Evolutionary conservation across 257 asterid genomes (phyloP), one percentile per base, ranked within the genome.

Genomic region (Petrea volubilis): DNA sequence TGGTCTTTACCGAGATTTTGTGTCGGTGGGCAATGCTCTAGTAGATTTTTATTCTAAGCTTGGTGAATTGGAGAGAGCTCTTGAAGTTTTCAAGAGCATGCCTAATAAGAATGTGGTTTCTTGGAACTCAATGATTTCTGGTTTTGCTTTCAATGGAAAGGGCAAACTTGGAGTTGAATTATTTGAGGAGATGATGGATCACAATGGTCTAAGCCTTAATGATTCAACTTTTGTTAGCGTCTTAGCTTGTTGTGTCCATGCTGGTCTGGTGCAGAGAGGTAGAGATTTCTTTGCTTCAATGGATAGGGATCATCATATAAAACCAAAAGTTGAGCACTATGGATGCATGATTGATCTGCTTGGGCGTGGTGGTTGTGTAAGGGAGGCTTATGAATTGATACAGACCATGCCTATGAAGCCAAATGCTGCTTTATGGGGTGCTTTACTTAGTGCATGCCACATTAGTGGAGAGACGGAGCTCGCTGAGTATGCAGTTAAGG

Each of bases 281-380:
- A 40, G 82, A 40, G 77, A 74, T 68, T 31, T 68, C 25, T 78
- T 73, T 70, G 69, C 76, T 56, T 68, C 82, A 7, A 78, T 78
- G 82, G 53, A 20, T 6, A 60, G 12, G 14, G 29, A 78, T 23
- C 61, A 67, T 72, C 52, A 47, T 6, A 24, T 78, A 15, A 13
- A 67, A 69, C 81, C 79, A 9, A 80, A 72, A 63, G 61, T 76
- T 6, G 81, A 80, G 77, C 84, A 80, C 68, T 80, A 80, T 23
- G 84, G 84, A 14, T 80, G 84, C 79, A 80, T 72, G 81, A 63
- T 72, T 41, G 84, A 80, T 80, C 67, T 80, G 28, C 77, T 80
- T 76, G 81, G 84, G 11, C 79, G 84, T 7, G 67, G 73, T 56
- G 79, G 73, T 34, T 68, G 82, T 28, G 74, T 73, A 46, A 70